These are phyloP conservation scores for Solioccasus polychromus DNA, from an alignment of 768 basidiomycete species.

Conservation along the genomic window DNA sequence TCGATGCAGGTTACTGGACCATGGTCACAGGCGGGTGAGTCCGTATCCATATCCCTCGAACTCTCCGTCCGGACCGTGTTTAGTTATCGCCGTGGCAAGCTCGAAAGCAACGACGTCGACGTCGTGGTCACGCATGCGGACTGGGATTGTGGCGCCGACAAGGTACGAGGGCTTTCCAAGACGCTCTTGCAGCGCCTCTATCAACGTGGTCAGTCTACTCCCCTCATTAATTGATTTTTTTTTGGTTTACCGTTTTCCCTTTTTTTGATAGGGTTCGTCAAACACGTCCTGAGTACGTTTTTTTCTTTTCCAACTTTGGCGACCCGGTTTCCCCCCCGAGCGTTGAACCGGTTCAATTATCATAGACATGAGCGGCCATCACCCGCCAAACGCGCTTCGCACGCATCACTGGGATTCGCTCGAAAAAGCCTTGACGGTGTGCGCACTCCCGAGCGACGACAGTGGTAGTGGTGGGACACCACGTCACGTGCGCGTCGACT, in stretches of 20 bases:
- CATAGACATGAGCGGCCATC: constrained; percentile 61
- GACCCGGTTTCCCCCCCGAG: no score
- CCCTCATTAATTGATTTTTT: no score
- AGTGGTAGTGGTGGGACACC: constrained; percentile 34
- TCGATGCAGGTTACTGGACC: constrained; percentile 67
- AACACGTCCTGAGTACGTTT: constrained; percentile 77
- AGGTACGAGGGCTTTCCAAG: constrained; percentile 62
- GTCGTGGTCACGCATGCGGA: constrained; percentile 81
- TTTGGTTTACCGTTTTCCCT: not conserved
- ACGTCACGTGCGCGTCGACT: constrained; percentile 78
- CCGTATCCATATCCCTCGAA: not conserved
- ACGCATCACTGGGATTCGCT: constrained; percentile 74
- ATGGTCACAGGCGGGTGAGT: constrained; percentile 82
- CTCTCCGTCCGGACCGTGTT: not conserved
- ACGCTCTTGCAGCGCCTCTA: constrained; percentile 57
- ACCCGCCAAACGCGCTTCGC: constrained; percentile 45
- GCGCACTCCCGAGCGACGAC: constrained; percentile 55
- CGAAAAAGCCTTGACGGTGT: constrained; percentile 82
- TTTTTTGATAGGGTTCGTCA: constrained; percentile 57
- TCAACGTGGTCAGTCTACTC: constrained; percentile 54
- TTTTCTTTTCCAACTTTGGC: no score
- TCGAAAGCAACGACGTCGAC: constrained; percentile 81
- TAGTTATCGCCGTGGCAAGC: constrained; percentile 85
- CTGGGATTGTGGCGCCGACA: constrained; percentile 36
- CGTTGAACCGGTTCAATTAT: not conserved